Evolutionary conservation across 768 basidiomycete species (phyloP).

Genomic region (Podaxis carcinomalis): DNA sequence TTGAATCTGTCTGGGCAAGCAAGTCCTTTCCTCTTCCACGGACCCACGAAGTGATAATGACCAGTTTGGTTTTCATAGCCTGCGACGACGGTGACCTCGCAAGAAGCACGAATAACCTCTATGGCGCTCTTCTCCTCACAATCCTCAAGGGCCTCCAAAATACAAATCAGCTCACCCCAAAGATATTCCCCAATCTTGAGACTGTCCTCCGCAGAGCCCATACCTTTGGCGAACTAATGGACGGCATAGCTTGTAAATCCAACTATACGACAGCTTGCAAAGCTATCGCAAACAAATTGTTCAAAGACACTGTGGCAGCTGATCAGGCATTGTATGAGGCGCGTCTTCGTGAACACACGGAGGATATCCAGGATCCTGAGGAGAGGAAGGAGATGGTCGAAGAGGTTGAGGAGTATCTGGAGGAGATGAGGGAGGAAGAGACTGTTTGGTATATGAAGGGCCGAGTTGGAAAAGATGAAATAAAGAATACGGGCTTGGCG

Average conservation of each 20-base stretch:
- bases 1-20: constrained; percentile 28
- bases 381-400: constrained; percentile 15
- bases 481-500: constrained; percentile 21
- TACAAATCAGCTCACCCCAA: constrained; percentile 23
- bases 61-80: constrained; percentile 17
- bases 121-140: constrained; percentile 29
- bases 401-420: constrained; percentile 16
- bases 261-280: constrained; percentile 28
- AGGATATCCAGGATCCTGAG: constrained; percentile 20
- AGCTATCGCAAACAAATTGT: constrained; percentile 28
- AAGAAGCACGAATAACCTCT: constrained; percentile 26
- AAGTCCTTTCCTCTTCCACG: constrained; percentile 10
- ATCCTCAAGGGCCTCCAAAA: constrained; percentile 28
- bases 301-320: constrained; percentile 24
- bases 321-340: constrained; percentile 24
- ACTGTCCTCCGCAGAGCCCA: constrained; percentile 23
- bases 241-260: constrained; percentile 16
- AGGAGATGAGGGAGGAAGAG: constrained; percentile 18
- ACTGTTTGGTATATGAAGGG: constrained; percentile 28
- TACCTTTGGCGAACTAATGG: constrained; percentile 23
- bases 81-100: constrained; percentile 30
- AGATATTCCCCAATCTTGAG: constrained; percentile 28
- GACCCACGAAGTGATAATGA: neutral
- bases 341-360: constrained; percentile 27
- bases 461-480: constrained; percentile 20